These are phyloP conservation scores for Chenopodium quinoa DNA, from an alignment of 148 eudicot species.

Conservation along the genomic window DNA sequence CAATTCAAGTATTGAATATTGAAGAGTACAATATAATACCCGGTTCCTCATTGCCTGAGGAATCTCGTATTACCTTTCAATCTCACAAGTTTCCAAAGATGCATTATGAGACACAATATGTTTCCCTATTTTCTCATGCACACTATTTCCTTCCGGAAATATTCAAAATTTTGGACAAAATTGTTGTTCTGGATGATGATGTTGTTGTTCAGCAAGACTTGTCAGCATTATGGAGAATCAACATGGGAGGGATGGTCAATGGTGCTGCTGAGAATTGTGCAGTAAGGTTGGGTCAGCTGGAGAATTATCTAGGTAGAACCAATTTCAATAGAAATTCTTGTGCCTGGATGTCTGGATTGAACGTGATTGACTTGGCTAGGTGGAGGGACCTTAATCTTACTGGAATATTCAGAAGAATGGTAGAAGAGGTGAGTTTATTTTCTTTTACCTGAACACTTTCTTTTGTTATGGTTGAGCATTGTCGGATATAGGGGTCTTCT, in stretches of 20 bases:
- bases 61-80: conserved; percentile 71
- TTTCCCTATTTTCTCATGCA: conserved; percentile 73
- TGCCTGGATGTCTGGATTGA: conserved; percentile 94
- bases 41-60: conserved; percentile 63
- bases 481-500: neutral
- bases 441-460: conserved; percentile 4
- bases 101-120: conserved; percentile 54
- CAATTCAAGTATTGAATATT: conserved; percentile 71
- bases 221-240: conserved; percentile 69
- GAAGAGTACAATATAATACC: conserved; percentile 51
- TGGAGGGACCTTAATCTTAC: conserved; percentile 79
- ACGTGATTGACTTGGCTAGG: conserved; percentile 69
- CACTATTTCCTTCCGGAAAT: conserved; percentile 78
- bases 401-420: conserved; percentile 51
- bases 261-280: conserved; percentile 77
- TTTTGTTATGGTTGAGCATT: neutral
- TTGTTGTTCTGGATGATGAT: conserved; percentile 89
- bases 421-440: conserved; percentile 57
- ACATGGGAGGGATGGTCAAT: conserved; percentile 75
- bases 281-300: conserved; percentile 59
- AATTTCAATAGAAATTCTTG: conserved; percentile 51
- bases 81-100: conserved; percentile 43
- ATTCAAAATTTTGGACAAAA: conserved; percentile 59
- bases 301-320: conserved; percentile 45
- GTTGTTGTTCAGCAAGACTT: conserved; percentile 76